These are phyloP conservation scores for Beauveria sp. DNA, from an alignment of 2,329 filamentous ascomycete species.

Conservation along the genomic window DNA sequence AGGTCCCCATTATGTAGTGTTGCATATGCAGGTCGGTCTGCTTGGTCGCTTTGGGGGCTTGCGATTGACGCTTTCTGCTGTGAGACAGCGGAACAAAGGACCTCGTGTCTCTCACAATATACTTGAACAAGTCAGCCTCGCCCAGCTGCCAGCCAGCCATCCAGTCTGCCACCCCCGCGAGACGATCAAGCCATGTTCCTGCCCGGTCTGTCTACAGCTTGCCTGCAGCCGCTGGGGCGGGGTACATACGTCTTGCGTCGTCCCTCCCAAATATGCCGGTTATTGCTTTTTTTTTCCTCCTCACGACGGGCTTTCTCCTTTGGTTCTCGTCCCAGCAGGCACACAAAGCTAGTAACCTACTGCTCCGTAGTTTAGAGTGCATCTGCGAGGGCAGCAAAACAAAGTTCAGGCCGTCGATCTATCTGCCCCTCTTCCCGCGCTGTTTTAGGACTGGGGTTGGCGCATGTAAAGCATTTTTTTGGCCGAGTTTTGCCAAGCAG, in stretches of 20 bases:
- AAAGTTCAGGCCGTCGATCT: conserved; percentile 4
- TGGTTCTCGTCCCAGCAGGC: background rate
- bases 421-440: background rate
- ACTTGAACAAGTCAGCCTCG: background rate
- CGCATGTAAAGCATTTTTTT: too few relatives aligned
- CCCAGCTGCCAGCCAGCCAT: background rate
- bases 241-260: background rate
- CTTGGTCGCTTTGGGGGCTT: background rate
- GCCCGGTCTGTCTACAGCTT: background rate
- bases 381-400: background rate
- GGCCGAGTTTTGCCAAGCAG: too few relatives aligned
- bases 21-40: background rate
- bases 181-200: conserved; percentile 1
- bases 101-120: background rate
- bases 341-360: background rate
- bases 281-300: background rate
- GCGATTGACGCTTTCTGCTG: background rate
- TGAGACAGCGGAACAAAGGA: background rate
- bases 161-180: background rate
- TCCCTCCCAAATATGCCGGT: background rate
- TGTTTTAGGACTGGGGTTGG: background rate
- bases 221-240: conserved; percentile 4
- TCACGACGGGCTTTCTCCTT: background rate
- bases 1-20: background rate
- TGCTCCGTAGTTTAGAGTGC: too few relatives aligned